These are phyloP conservation scores for Microsporum canis DNA, from an alignment of 2,329 filamentous ascomycete species.

Conservation along the genomic window DNA sequence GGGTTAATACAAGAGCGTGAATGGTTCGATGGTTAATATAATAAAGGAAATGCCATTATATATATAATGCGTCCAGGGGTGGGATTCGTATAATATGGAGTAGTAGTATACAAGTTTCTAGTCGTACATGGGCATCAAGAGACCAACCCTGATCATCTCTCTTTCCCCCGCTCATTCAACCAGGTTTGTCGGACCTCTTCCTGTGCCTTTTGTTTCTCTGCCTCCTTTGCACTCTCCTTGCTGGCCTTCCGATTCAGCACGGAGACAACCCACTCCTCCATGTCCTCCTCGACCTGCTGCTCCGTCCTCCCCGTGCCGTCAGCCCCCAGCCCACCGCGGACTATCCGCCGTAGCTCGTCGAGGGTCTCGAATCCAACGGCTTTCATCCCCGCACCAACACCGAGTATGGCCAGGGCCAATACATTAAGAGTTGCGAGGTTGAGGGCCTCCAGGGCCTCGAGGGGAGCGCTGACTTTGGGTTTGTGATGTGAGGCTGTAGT, in stretches of 20 bases:
- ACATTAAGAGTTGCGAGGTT: slow-evolving; percentile 82
- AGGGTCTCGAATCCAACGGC: slow-evolving; percentile 63
- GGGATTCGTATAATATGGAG: not conserved
- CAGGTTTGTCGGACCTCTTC: slow-evolving; percentile 14
- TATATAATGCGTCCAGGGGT: not conserved
- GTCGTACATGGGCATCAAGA: not conserved
- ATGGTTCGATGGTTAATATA: not conserved
- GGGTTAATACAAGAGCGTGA: not conserved
- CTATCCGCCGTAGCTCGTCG: slow-evolving; percentile 52
- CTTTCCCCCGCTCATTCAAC: slow-evolving; percentile 13
- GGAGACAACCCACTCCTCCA: slow-evolving; percentile 43
- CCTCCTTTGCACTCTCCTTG: slow-evolving; percentile 23
- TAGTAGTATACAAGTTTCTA: not conserved
- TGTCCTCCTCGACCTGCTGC: slow-evolving; percentile 41
- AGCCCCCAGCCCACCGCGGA: slow-evolving; percentile 48
- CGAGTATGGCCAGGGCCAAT: slow-evolving; percentile 60
- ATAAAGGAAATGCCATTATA: not conserved
- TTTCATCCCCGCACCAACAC: slow-evolving; percentile 62
- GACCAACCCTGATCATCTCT: slow-evolving; percentile 6
- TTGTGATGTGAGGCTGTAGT: slow-evolving; percentile 36
- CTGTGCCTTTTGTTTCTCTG: slow-evolving; percentile 22
- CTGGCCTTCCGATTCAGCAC: slow-evolving; percentile 40
- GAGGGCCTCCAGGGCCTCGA: slow-evolving; percentile 72
- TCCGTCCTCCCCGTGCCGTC: slow-evolving; percentile 43
- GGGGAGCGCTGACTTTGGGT: slow-evolving; percentile 46